Base-by-base conservation (phyloP, 1,284 basidiomycete species). In the Apiotrichum brassicae region DNA sequence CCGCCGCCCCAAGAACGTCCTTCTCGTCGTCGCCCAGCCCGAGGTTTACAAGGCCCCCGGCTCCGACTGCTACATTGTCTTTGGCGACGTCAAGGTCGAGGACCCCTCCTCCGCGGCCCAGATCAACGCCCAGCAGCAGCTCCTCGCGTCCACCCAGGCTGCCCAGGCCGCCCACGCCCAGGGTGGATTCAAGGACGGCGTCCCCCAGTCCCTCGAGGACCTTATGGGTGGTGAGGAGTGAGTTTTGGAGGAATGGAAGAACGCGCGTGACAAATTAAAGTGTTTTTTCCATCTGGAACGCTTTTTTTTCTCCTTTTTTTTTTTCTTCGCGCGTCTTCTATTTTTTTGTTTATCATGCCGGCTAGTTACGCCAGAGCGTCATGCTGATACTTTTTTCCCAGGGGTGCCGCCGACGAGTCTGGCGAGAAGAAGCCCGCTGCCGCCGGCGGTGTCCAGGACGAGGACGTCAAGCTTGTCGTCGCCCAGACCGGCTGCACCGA, bases 1-100 rank as follows among this genome's bases (percentile, higher is more conserved):
- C 70, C 81, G 91, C 71, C 81, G 92, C 72, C 87, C 92, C 49
- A 94, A 94, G 78, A 94, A 94, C 72, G 89, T 92, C 59, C 82
- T 98, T 55, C 88, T 97, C 73, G 93, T 97, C 57, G 82, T 98
- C 64, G 82, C 88, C 55, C 79, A 86, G 53, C 94, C 95, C 46
- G 94, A 98, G 63, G 94, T 98, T 47, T 98, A 90, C 85, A 97
- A 97, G 80, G 92, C 91, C 46, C 84, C 87, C 45, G 89, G 88
- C 76, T 92, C 89, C 66, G 95, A 98, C 76, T 90, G 87, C 76
- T 97, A 98, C 81, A 91, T 98, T 71, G 91, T 98, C 59, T 98
- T 97, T 65, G 94, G 94, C 63, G 94, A 98, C 79, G 92, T 91
- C 61, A 95, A 93, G 85, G 82, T 89, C 61, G 92, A 97, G 77